A percentile compares a stretch with the other conserved stretches of the same genome.
These are phyloP conservation scores for Alloteropsis angusta DNA, from an alignment of 202 grass and related monocot genomes.

Conservation along the genomic window DNA sequence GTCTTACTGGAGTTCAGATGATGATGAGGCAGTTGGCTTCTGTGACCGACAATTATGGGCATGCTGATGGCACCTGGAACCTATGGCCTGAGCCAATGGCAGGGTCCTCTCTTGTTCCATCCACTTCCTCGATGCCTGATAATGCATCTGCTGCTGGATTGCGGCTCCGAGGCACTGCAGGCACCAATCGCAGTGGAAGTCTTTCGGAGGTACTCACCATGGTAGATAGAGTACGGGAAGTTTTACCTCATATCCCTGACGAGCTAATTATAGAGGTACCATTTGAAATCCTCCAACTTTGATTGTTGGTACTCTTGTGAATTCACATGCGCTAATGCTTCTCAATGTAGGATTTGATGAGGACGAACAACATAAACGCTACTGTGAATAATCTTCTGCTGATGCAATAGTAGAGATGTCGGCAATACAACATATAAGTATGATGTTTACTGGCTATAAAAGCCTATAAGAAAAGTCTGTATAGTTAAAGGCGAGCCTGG, in stretches of 20 bases:
- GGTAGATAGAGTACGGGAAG: slow-evolving; percentile 86
- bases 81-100: slow-evolving; percentile 46
- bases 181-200: slow-evolving; percentile 40
- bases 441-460: slow-evolving; percentile 31
- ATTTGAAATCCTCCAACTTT: background rate
- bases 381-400: slow-evolving; percentile 99
- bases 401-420: slow-evolving; percentile 47
- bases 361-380: slow-evolving; percentile 92
- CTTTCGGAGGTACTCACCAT: slow-evolving; percentile 54
- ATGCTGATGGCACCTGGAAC: slow-evolving; percentile 56
- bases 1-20: slow-evolving; percentile 90
- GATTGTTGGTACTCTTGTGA: slow-evolving; percentile 17
- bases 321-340: background rate
- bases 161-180: slow-evolving; percentile 39
- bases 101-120: slow-evolving; percentile 39
- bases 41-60: slow-evolving; percentile 61
- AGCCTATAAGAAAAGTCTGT: slow-evolving; percentile 42
- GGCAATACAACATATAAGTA: slow-evolving; percentile 25
- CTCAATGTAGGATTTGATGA: slow-evolving; percentile 69
- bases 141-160: slow-evolving; percentile 52
- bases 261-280: slow-evolving; percentile 93
- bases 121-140: slow-evolving; percentile 43
- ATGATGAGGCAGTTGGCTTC: slow-evolving; percentile 97
- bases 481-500: slow-evolving; percentile 46
- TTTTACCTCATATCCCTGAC: slow-evolving; percentile 84